phyloP scores from a whole-genome alignment of 768 basidiomycete species.

The Termitomyces sp. region DNA sequence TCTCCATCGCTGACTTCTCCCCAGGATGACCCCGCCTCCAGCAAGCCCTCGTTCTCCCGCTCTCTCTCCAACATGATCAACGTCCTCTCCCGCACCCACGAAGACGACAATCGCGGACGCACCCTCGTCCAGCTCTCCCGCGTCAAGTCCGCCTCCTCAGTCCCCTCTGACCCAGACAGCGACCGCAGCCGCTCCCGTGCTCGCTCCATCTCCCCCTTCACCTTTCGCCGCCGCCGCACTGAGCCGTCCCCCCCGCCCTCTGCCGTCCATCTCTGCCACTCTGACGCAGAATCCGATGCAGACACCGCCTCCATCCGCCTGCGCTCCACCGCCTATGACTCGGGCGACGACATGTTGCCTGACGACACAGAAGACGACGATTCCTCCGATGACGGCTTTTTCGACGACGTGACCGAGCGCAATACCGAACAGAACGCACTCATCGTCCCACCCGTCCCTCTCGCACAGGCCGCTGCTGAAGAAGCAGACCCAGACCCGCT shows the following conservation, averaged over 20 bases:
- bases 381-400: constrained; percentile 35
- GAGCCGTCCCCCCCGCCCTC: constrained; percentile 57
- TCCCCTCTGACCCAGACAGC: constrained; percentile 24
- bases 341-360: constrained; percentile 59
- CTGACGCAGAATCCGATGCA: constrained; percentile 61
- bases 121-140: constrained; percentile 44
- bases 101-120: constrained; percentile 51
- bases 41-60: constrained; percentile 55
- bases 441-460: constrained; percentile 29
- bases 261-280: constrained; percentile 56
- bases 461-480: constrained; percentile 45
- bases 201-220: constrained; percentile 81
- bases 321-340: constrained; percentile 58
- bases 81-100: constrained; percentile 54
- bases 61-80: constrained; percentile 73
- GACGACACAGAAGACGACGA: constrained; percentile 55
- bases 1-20: constrained; percentile 27
- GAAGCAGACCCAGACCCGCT: constrained; percentile 76
- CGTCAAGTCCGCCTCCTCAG: constrained; percentile 15
- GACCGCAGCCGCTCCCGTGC: constrained; percentile 53
- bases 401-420: constrained; percentile 80
- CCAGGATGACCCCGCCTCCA: not conserved
- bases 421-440: constrained; percentile 87
- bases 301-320: constrained; percentile 52
- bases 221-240: constrained; percentile 63